These are phyloP conservation scores for Athelia sp. DNA, from an alignment of 1,284 basidiomycete genomes.

Conservation along the genomic window DNA sequence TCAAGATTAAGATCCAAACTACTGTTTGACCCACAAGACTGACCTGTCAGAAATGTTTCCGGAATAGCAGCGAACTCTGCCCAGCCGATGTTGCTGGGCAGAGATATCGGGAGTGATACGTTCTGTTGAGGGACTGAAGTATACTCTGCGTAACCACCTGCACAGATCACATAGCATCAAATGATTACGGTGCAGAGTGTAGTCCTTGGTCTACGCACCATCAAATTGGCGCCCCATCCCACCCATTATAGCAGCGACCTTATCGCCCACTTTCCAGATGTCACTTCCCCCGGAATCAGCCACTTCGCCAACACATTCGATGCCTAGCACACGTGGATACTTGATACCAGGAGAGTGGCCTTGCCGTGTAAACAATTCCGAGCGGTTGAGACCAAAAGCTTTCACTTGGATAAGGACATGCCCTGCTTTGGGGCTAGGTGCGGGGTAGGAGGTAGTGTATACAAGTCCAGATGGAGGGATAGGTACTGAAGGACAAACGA, in stretches of 20 bases:
- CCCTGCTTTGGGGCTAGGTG: slow-evolving; percentile 15
- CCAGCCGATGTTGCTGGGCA: slow-evolving; percentile 16
- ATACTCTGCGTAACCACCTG: slow-evolving; percentile 22
- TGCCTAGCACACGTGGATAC: slow-evolving; percentile 18
- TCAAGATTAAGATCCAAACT: neutral
- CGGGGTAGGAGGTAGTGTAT: slow-evolving; percentile 13
- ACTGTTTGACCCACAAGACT: slow-evolving; percentile 1
- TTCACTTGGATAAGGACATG: slow-evolving; percentile 18
- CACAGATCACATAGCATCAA: neutral
- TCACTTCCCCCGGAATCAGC: slow-evolving; percentile 16
- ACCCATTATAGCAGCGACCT: slow-evolving; percentile 20
- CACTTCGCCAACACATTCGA: slow-evolving; percentile 20
- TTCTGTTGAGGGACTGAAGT: slow-evolving; percentile 18
- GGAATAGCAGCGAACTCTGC: slow-evolving; percentile 19
- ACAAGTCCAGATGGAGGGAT: slow-evolving; percentile 16
- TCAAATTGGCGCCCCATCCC: slow-evolving; percentile 21
- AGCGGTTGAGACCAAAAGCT: slow-evolving; percentile 18
- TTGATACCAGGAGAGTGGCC: slow-evolving; percentile 16
- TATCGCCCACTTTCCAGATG: slow-evolving; percentile 16
- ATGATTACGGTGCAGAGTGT: neutral
- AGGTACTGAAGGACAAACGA: slow-evolving; percentile 17
- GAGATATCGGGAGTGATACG: slow-evolving; percentile 17
- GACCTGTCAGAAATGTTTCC: slow-evolving; percentile 18
- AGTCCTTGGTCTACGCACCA: slow-evolving; percentile 12
- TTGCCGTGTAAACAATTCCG: slow-evolving; percentile 22